Evolutionary conservation across 164 flowering plant genomes (phyloP).

Genomic region (Aristolochia contorta): DNA sequence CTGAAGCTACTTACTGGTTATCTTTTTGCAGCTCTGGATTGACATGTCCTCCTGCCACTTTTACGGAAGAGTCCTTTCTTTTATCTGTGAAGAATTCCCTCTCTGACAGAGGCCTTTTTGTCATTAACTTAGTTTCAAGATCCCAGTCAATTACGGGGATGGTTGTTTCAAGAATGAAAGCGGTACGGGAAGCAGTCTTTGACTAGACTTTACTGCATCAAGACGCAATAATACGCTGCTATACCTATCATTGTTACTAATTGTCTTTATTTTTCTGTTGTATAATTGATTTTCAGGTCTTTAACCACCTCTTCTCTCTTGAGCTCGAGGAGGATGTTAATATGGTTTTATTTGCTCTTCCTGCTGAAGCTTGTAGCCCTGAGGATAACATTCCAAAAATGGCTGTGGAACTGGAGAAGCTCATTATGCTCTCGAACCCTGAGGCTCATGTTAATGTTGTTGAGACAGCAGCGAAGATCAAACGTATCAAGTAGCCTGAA

Average conservation of each 20-base stretch:
- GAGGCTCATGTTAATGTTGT: constrained; percentile 33
- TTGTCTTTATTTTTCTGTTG: background rate
- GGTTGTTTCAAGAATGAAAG: constrained; percentile 62
- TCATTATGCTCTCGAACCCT: constrained; percentile 32
- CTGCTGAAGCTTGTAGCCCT: constrained; percentile 18
- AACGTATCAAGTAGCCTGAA: constrained; percentile 25
- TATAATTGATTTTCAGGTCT: constrained; percentile 42
- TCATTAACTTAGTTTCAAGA: constrained; percentile 77
- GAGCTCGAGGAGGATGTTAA: constrained; percentile 87
- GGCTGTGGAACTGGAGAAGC: constrained; percentile 31
- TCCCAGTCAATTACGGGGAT: constrained; percentile 50
- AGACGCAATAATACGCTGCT: too few relatives aligned
- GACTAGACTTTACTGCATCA: too few relatives aligned
- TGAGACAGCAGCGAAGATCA: constrained; percentile 43
- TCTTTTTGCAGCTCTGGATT: constrained; percentile 63
- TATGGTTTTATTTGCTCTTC: constrained; percentile 66
- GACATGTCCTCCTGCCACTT: constrained; percentile 83
- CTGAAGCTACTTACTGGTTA: background rate
- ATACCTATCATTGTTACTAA: background rate
- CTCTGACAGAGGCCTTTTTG: constrained; percentile 68
- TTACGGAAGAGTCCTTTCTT: constrained; percentile 73
- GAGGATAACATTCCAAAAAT: constrained; percentile 44
- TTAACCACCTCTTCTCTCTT: constrained; percentile 47
- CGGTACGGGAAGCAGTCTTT: constrained; percentile 27
- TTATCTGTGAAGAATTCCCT: constrained; percentile 44